These are phyloP conservation scores for Tuber brumale DNA, from an alignment of 495 filamentous ascomycete genomes.

Conservation along the genomic window DNA sequence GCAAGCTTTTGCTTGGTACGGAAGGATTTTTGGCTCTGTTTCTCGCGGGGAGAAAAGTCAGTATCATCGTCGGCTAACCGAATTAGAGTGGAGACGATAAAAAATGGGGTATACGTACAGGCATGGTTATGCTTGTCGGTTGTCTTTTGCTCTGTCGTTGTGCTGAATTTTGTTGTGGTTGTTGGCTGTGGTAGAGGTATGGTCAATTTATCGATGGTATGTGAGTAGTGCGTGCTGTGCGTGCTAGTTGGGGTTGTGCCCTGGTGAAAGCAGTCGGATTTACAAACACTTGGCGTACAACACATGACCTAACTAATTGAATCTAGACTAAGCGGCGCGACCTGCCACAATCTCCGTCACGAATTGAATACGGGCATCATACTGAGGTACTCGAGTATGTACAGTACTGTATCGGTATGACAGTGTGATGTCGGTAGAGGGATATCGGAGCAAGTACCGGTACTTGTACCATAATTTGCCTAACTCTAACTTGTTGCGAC, in stretches of 20 bases:
- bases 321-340: neutral
- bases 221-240: conserved; percentile 8
- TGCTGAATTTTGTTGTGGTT: conserved; percentile 19
- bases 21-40: conserved; percentile 97
- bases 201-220: neutral
- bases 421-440: too few species aligned
- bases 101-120: conserved; percentile 17
- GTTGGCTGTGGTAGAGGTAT: conserved; percentile 21
- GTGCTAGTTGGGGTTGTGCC: conserved; percentile 26
- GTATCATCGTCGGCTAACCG: conserved; percentile 4
- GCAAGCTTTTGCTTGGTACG: conserved; percentile 99
- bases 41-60: conserved; percentile 17
- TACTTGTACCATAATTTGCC: too few species aligned
- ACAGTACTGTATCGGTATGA: too few species aligned
- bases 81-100: neutral
- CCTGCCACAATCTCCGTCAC: neutral
- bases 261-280: conserved; percentile 24
- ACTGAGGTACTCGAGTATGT: too few species aligned
- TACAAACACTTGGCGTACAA: neutral
- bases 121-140: conserved; percentile 27
- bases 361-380: too few species aligned
- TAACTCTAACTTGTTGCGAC: too few species aligned
- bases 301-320: neutral
- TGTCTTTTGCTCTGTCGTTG: conserved; percentile 22
- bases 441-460: too few species aligned